Conservation (phyloP, 2,329 filamentous ascomycete species). For the Fusarium circinatum region DNA sequence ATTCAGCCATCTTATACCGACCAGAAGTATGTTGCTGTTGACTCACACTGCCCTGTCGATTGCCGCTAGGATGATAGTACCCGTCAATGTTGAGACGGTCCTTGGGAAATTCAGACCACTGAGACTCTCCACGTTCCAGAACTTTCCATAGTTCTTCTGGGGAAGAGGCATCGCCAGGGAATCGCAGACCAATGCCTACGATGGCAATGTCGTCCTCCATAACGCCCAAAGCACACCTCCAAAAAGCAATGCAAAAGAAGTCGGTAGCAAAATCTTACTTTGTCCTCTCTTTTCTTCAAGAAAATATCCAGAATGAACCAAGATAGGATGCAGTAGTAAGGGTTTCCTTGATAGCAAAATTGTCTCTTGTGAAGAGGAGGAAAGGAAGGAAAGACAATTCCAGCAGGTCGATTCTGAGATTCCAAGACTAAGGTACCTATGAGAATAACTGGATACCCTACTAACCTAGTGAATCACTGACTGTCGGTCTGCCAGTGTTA, state of each 20-base stretch:
- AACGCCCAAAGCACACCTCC: background rate
- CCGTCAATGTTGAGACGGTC: constrained; percentile 62
- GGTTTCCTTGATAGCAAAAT: background rate
- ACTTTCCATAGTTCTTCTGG: constrained; percentile 62
- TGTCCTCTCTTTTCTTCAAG: background rate
- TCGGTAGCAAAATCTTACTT: background rate
- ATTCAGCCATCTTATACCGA: constrained; percentile 21
- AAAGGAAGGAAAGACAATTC: background rate
- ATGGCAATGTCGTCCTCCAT: constrained; percentile 60
- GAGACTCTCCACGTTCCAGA: constrained; percentile 54
- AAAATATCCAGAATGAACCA: background rate
- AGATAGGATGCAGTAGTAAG: background rate
- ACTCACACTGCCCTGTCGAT: constrained; percentile 60
- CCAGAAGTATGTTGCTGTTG: background rate
- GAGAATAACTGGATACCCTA: background rate
- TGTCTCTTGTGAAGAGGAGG: background rate
- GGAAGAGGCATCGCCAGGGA: constrained; percentile 60
- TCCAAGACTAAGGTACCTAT: background rate
- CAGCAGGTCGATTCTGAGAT: background rate
- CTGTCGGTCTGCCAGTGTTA: background rate
- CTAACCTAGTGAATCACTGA: background rate
- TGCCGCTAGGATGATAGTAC: constrained; percentile 64
- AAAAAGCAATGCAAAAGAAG: background rate
- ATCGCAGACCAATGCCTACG: constrained; percentile 62
- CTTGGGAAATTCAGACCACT: constrained; percentile 60